These are phyloP conservation scores for Sistotremastrum niveocremeum DNA, from an alignment of 768 basidiomycete genomes.

Conservation along the genomic window DNA sequence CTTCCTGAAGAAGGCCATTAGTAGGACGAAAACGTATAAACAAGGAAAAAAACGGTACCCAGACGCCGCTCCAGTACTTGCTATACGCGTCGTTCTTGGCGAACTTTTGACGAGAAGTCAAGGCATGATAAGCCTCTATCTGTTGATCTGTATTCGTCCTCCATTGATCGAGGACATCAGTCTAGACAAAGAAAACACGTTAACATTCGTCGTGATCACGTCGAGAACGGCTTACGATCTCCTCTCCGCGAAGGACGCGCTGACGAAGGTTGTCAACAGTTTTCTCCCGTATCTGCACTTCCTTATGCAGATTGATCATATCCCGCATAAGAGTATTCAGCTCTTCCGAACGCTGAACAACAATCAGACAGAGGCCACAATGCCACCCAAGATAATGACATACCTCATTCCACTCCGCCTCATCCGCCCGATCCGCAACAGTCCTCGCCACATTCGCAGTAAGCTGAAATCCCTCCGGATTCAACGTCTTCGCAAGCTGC, in stretches of 20 bases:
- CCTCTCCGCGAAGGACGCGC: slow-evolving; percentile 36
- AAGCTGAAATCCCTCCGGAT: slow-evolving; percentile 28
- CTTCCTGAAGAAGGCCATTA: slow-evolving; percentile 36
- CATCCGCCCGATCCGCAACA: slow-evolving; percentile 50
- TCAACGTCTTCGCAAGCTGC: slow-evolving; percentile 34
- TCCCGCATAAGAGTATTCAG: slow-evolving; percentile 58
- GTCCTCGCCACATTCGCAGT: slow-evolving; percentile 40
- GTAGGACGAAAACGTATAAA: not conserved
- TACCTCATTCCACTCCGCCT: slow-evolving; percentile 39
- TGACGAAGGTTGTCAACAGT: slow-evolving; percentile 45
- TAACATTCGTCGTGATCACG: slow-evolving; percentile 1
- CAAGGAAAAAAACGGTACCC: slow-evolving; percentile 25
- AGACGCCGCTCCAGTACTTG: slow-evolving; percentile 51
- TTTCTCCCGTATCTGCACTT: slow-evolving; percentile 43
- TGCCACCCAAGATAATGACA: slow-evolving; percentile 9
- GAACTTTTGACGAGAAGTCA: slow-evolving; percentile 73
- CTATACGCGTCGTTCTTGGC: slow-evolving; percentile 45
- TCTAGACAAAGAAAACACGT: slow-evolving; percentile 23
- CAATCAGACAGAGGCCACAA: slow-evolving; percentile 7
- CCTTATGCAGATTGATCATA: slow-evolving; percentile 50
- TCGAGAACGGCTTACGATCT: slow-evolving; percentile 35
- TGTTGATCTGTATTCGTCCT: slow-evolving; percentile 27
- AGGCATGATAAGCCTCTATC: slow-evolving; percentile 34
- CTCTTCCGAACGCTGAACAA: slow-evolving; percentile 21
- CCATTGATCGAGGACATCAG: slow-evolving; percentile 38